A percentile compares a stretch with the other conserved stretches of the same genome.
phyloP scores from a whole-genome alignment of 495 filamentous ascomycete genomes.

The Podospora anserina region DNA sequence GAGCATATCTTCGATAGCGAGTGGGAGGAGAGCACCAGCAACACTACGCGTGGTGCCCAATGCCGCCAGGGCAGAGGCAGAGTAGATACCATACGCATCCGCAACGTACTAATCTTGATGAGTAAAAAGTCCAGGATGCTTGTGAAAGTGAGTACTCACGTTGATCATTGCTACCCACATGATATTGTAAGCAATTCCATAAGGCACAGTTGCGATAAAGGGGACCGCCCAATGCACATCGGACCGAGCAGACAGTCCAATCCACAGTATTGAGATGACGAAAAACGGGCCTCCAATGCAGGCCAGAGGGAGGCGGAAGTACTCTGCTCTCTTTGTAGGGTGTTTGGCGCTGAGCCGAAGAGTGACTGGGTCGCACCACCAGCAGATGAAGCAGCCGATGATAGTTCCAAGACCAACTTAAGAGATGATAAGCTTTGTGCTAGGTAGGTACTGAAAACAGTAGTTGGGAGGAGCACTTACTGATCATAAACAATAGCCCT shows the following conservation, averaged over 20 bases:
- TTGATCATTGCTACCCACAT: conserved; percentile 66
- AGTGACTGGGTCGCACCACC: conserved; percentile 34
- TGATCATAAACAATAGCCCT: conserved; percentile 31
- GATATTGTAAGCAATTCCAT: conserved; percentile 62
- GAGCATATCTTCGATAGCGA: conserved; percentile 30
- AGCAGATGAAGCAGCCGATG: conserved; percentile 50
- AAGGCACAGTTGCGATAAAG: conserved; percentile 54
- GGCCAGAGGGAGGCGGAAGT: conserved; percentile 61
- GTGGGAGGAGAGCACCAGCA: conserved; percentile 55
- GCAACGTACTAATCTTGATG: conserved; percentile 50
- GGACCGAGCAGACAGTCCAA: conserved; percentile 58
- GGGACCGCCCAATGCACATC: conserved; percentile 62
- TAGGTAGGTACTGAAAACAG: conserved; percentile 1
- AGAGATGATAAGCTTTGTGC: neutral
- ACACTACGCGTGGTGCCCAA: conserved; percentile 53
- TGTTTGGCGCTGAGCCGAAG: conserved; percentile 19
- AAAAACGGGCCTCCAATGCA: conserved; percentile 60
- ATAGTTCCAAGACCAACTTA: conserved; percentile 45
- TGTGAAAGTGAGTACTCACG: conserved; percentile 13
- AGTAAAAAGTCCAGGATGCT: neutral
- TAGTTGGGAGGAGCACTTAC: conserved; percentile 11
- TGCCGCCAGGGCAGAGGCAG: conserved; percentile 63
- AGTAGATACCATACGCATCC: conserved; percentile 67
- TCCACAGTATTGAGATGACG: conserved; percentile 61
- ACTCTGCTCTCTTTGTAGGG: conserved; percentile 42